Evolutionary conservation across 139 green algal species (phyloP).

Genomic region (Haematococcus lacustris): DNA sequence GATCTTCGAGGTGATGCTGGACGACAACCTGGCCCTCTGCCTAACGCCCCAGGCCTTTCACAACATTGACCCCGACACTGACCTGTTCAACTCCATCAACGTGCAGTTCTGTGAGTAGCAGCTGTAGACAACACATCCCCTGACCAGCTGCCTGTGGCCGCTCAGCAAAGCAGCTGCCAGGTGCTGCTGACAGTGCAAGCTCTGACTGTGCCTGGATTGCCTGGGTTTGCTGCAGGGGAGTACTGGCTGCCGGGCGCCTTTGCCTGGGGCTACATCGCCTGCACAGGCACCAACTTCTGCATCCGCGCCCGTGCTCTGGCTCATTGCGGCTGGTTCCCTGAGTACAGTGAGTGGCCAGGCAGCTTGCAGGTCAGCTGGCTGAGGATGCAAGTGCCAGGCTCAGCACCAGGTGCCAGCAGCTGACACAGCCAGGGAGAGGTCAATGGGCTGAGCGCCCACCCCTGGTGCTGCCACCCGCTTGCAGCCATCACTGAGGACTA

Average conservation of each 20-base stretch:
- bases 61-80: constrained; percentile 63
- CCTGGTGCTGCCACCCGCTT: neutral
- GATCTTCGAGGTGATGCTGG: constrained; percentile 23
- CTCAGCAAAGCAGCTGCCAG: no score
- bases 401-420: no score
- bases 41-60: constrained; percentile 61
- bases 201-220: no score
- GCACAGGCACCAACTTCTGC: constrained; percentile 67
- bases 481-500: neutral
- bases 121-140: no score
- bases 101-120: constrained; percentile 47
- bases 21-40: constrained; percentile 21
- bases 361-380: no score
- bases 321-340: constrained; percentile 55
- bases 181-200: no score
- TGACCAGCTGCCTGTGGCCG: no score
- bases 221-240: no score
- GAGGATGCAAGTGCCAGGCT: no score
- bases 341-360: no score
- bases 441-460: no score
- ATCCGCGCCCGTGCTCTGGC: constrained; percentile 47
- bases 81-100: constrained; percentile 87
- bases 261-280: constrained; percentile 33
- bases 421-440: no score
- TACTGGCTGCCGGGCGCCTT: constrained; percentile 21